phyloP scores from a whole-genome alignment of 495 filamentous ascomycete genomes.

The Penicillium waksmanii region DNA sequence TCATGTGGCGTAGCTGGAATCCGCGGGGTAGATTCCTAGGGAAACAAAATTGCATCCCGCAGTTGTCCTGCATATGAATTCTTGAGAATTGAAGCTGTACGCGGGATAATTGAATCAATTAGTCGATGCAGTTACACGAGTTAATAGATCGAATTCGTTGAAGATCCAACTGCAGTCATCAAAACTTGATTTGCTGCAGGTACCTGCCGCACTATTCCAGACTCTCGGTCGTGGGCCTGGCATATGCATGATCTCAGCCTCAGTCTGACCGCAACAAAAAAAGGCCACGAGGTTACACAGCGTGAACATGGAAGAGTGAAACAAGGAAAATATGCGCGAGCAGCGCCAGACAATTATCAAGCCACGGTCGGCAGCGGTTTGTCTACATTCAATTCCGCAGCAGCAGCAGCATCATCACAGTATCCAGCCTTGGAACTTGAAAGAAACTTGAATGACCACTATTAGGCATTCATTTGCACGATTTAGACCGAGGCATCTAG shows the following conservation, averaged over 20 bases:
- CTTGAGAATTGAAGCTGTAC: not conserved
- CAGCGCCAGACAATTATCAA: not conserved
- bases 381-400: not conserved
- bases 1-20: slow-evolving; percentile 5
- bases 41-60: not conserved
- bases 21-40: not conserved
- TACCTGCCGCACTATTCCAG: slow-evolving; percentile 11
- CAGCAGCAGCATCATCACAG: no score
- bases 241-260: slow-evolving; percentile 26
- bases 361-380: slow-evolving; percentile 1
- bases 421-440: no score
- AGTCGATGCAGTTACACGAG: slow-evolving; percentile 13
- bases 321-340: slow-evolving; percentile 3
- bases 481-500: no score
- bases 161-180: slow-evolving; percentile 10
- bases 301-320: slow-evolving; percentile 9
- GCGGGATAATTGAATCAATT: not conserved
- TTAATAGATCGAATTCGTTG: slow-evolving; percentile 19
- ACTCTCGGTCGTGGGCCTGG: slow-evolving; percentile 6
- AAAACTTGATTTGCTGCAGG: slow-evolving; percentile 24
- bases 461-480: no score
- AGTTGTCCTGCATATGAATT: not conserved
- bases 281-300: slow-evolving; percentile 21
- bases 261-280: slow-evolving; percentile 12
- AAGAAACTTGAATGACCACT: no score